These are phyloP conservation scores for Kurtzmaniella quercitrusa DNA, from an alignment of 1,139 yeast genomes.

Conservation along the genomic window DNA sequence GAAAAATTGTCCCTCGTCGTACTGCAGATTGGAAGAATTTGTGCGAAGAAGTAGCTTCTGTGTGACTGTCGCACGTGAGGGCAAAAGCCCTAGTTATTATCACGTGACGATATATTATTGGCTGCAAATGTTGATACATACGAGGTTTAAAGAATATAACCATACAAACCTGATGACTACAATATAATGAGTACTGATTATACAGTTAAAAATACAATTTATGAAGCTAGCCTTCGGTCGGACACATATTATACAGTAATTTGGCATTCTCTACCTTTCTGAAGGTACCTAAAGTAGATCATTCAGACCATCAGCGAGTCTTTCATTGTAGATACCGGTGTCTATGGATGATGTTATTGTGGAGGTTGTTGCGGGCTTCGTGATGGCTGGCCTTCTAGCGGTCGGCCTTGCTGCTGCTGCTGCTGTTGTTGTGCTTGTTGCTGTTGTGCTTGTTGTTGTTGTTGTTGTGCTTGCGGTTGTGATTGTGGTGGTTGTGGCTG, in stretches of 20 bases:
- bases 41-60: conserved; percentile 7
- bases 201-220: background rate
- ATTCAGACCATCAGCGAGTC: background rate
- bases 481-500: background rate
- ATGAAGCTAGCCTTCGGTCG: background rate
- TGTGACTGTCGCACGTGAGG: conserved; percentile 22
- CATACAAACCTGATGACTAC: background rate
- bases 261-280: background rate
- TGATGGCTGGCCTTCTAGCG: conserved; percentile 7
- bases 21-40: background rate
- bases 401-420: conserved; percentile 10
- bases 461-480: background rate
- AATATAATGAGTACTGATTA: background rate
- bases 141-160: background rate
- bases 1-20: background rate
- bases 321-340: background rate
- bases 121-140: background rate
- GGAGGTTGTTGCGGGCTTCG: conserved; percentile 11
- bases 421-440: conserved; percentile 2
- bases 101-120: background rate
- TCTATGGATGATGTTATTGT: conserved; percentile 8
- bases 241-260: background rate
- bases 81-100: conserved; percentile 1
- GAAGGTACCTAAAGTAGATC: background rate
- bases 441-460: background rate